Conservation (phyloP, 306 rosid genomes). For the Pyrus communis region DNA sequence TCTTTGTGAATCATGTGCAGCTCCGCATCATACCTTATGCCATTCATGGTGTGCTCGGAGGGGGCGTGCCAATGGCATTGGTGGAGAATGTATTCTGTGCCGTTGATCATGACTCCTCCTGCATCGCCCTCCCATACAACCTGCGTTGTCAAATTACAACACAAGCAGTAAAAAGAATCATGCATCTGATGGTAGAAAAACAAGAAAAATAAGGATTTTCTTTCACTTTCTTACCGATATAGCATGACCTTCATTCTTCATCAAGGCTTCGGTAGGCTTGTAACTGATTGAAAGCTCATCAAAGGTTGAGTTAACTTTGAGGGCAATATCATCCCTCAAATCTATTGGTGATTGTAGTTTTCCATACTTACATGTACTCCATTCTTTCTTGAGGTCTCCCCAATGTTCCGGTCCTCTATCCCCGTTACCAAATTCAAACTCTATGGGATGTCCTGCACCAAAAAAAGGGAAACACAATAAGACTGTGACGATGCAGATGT, state of each 20-base stretch:
- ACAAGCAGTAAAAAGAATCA: background rate
- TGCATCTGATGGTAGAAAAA: background rate
- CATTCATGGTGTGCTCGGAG: constrained; percentile 69
- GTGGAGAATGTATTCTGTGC: constrained; percentile 40
- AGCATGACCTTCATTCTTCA: constrained; percentile 19
- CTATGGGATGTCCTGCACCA: constrained; percentile 1
- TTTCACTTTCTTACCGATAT: constrained; percentile 1
- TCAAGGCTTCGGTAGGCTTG: constrained; percentile 13
- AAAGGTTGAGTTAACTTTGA: background rate
- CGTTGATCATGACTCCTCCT: constrained; percentile 46
- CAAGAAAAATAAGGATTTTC: background rate
- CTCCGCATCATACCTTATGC: constrained; percentile 61
- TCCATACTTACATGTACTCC: constrained; percentile 21
- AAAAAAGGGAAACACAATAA: background rate
- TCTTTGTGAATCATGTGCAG: constrained; percentile 62
- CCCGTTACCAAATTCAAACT: constrained; percentile 4
- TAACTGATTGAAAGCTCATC: background rate
- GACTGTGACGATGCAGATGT: background rate
- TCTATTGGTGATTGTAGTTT: constrained; percentile 13
- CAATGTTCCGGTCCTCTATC: constrained; percentile 22
- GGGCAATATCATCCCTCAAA: background rate
- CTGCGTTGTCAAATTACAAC: constrained; percentile 20
- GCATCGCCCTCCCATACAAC: constrained; percentile 46
- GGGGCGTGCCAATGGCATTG: constrained; percentile 83
- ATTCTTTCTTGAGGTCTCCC: constrained; percentile 25